Percentiles rank a stretch among this genome's conserved stretches.
phyloP scores from a whole-genome alignment of 805 yeast genomes.

The Starmerella floricola region DNA sequence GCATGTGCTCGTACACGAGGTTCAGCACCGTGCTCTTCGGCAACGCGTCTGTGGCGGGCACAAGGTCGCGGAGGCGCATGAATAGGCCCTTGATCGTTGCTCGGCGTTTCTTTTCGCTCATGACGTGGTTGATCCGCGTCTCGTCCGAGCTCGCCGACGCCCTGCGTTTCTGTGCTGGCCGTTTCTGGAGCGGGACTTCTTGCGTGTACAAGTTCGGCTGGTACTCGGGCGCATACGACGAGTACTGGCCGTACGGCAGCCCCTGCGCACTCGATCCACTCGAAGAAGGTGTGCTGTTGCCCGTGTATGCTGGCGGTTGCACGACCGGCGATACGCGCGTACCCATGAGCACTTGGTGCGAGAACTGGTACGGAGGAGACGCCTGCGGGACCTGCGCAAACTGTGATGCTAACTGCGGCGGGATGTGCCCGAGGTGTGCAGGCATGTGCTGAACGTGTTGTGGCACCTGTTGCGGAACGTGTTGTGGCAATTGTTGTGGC shows the following conservation, averaged over 20 bases:
- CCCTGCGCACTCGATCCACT: too few species aligned
- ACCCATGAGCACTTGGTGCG: neutral
- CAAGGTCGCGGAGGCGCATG: slow-evolving; percentile 29
- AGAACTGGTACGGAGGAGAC: neutral
- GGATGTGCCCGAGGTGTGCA: neutral
- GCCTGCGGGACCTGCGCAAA: slow-evolving; percentile 1
- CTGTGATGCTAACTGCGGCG: neutral
- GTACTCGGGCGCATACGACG: too few species aligned
- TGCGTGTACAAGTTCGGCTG: too few species aligned
- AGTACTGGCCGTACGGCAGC: too few species aligned
- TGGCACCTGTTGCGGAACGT: too few species aligned
- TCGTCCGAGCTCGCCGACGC: neutral
- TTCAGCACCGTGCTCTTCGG: slow-evolving; percentile 26
- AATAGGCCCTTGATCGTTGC: slow-evolving; percentile 31
- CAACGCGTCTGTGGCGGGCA: slow-evolving; percentile 25
- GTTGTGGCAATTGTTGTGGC: slow-evolving; percentile 11
- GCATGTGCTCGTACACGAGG: slow-evolving; percentile 23
- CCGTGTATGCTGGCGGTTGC: too few species aligned
- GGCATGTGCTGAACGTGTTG: neutral
- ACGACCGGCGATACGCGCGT: too few species aligned
- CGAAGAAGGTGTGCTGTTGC: too few species aligned
- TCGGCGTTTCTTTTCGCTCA: slow-evolving; percentile 33
- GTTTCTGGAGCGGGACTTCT: neutral
- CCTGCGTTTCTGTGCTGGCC: neutral
- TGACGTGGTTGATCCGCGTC: slow-evolving; percentile 29